Conservation (phyloP, 1,284 basidiomycete genomes). For the Pseudozyma sp. region DNA sequence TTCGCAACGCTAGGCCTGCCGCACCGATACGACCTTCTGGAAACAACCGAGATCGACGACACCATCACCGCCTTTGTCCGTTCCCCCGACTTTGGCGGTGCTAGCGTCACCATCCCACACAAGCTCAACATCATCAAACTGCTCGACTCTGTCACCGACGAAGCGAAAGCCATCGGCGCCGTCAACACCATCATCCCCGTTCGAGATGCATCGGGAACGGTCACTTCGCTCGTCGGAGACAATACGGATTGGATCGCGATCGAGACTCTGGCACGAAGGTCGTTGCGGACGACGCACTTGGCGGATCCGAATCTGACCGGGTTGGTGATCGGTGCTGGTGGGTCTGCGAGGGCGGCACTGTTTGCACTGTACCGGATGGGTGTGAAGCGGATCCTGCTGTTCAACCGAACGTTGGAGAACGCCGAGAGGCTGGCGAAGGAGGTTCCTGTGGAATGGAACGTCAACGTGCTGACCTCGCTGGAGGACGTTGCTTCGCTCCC, state of each 20-base stretch:
- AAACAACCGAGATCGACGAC: slow-evolving; percentile 78
- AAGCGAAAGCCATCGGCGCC: slow-evolving; percentile 64
- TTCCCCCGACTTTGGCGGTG: slow-evolving; percentile 86
- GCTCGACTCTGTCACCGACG: slow-evolving; percentile 61
- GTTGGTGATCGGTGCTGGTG: slow-evolving; percentile 67
- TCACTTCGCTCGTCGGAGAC: slow-evolving; percentile 54
- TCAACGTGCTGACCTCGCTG: slow-evolving; percentile 50
- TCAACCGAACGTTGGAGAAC: slow-evolving; percentile 64
- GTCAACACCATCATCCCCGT: slow-evolving; percentile 66
- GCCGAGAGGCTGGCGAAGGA: slow-evolving; percentile 52
- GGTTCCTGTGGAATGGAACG: slow-evolving; percentile 62
- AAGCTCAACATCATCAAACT: slow-evolving; percentile 61
- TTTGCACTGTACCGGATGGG: slow-evolving; percentile 65
- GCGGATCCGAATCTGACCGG: slow-evolving; percentile 43
- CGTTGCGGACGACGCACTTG: slow-evolving; percentile 43
- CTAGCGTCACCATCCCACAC: slow-evolving; percentile 80
- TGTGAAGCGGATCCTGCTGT: slow-evolving; percentile 59
- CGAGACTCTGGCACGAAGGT: slow-evolving; percentile 32
- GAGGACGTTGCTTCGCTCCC: slow-evolving; percentile 27
- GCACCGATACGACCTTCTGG: slow-evolving; percentile 73
- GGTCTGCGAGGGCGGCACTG: slow-evolving; percentile 64
- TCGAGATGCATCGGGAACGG: slow-evolving; percentile 19
- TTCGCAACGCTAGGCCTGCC: slow-evolving; percentile 86
- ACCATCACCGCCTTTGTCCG: slow-evolving; percentile 77
- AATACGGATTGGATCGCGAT: slow-evolving; percentile 69